These are phyloP conservation scores for Corymbia maculata DNA, from an alignment of 345 rosid genomes.

Conservation along the genomic window DNA sequence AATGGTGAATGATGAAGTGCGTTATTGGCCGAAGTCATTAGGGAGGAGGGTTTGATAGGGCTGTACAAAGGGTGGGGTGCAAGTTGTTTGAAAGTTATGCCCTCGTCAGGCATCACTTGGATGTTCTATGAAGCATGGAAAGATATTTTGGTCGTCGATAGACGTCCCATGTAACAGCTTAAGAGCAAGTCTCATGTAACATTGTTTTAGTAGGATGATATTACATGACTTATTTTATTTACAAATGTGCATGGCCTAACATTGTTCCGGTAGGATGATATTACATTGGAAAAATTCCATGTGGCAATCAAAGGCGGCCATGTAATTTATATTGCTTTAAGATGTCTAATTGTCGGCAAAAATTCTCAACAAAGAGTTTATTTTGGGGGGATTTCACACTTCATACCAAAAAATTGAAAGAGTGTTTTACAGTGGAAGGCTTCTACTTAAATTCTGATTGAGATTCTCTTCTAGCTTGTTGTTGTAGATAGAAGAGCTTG, in stretches of 20 bases:
- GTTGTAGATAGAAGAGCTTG: constrained; percentile 56
- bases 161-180: constrained; percentile 7
- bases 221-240: neutral
- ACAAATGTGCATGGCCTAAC: neutral
- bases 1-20: constrained; percentile 77
- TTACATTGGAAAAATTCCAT: neutral
- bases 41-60: constrained; percentile 70
- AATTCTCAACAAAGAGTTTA: neutral
- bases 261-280: neutral
- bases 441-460: constrained; percentile 9
- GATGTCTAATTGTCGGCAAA: neutral
- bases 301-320: neutral
- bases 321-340: neutral
- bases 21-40: constrained; percentile 74
- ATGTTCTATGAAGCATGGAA: constrained; percentile 98
- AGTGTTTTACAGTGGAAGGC: neutral
- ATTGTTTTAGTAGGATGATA: neutral
- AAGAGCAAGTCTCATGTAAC: neutral
- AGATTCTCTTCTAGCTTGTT: constrained; percentile 18
- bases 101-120: constrained; percentile 96
- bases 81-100: constrained; percentile 95
- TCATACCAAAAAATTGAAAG: neutral
- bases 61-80: constrained; percentile 99
- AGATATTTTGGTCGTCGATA: constrained; percentile 52
- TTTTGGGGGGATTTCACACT: neutral